phyloP scores from a whole-genome alignment of 2,329 filamentous ascomycete genomes.

The Penicillium sp. region DNA sequence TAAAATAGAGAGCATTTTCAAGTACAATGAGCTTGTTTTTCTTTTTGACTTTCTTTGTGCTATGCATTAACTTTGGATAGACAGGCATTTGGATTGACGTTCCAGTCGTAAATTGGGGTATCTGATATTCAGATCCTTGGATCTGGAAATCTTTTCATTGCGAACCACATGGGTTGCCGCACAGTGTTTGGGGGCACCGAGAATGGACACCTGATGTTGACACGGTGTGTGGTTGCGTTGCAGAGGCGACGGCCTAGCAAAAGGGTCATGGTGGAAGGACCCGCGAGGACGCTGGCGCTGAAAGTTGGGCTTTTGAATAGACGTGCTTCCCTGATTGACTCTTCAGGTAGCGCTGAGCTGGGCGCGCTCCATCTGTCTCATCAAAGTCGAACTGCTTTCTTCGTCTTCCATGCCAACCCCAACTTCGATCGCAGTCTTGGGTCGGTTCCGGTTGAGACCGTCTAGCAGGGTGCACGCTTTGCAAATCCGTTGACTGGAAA shows the following conservation, averaged over 20 bases:
- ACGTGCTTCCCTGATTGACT: not conserved
- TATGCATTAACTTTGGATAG: not conserved
- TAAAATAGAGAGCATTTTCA: conserved; percentile 1
- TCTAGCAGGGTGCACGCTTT: conserved; percentile 91
- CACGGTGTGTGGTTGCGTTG: not conserved
- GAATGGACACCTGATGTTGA: not conserved
- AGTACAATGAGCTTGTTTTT: not conserved
- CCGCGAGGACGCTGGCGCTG: not conserved
- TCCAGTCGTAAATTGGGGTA: not conserved
- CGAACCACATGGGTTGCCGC: not conserved
- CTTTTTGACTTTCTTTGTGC: not conserved
- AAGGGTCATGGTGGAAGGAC: not conserved
- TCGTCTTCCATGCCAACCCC: conserved; percentile 48
- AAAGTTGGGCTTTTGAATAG: not conserved
- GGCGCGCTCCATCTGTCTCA: conserved; percentile 52
- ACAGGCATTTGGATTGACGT: not conserved
- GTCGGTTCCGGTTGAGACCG: conserved; percentile 74
- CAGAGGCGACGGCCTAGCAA: not conserved
- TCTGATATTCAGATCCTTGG: not conserved
- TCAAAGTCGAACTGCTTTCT: conserved; percentile 53
- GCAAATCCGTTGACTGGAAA: conserved; percentile 90
- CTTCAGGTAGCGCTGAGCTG: conserved; percentile 42
- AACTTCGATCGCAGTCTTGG: conserved; percentile 48
- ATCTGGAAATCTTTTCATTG: not conserved
- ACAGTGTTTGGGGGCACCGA: conserved; percentile 3